Conservation (phyloP, 208 protist genomes). For the Wallacemonas sp. region DNA sequence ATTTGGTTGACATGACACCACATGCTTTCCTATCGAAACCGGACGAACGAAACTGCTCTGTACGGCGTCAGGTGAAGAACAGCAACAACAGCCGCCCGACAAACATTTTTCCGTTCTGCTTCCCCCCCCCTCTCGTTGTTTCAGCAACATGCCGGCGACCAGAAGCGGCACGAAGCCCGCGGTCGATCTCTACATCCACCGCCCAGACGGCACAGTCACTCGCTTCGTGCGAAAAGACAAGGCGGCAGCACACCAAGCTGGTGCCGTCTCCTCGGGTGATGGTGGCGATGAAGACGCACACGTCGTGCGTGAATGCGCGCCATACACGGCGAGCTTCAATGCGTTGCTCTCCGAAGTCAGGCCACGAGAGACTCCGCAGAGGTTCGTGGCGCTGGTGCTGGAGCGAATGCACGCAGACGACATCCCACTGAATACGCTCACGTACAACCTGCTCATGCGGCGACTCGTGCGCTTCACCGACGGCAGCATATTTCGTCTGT, state of each 20-base stretch:
- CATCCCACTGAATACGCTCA: conserved; percentile 86
- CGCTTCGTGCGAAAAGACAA: conserved; percentile 54
- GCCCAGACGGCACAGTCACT: conserved; percentile 61
- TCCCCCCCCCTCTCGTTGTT: conserved; percentile 11
- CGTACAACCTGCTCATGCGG: conserved; percentile 91
- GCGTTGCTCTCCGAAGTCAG: conserved; percentile 52
- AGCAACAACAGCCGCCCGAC: too few relatives aligned
- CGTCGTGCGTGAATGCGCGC: conserved; percentile 66
- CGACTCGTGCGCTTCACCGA: conserved; percentile 77
- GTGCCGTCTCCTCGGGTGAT: conserved; percentile 9
- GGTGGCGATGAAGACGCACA: conserved; percentile 72
- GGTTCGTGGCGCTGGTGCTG: conserved; percentile 68
- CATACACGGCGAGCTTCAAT: conserved; percentile 91
- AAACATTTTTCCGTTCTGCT: conserved; percentile 19
- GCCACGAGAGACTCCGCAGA: conserved; percentile 54
- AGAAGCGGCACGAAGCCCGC: conserved; percentile 31
- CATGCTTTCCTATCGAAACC: too few relatives aligned
- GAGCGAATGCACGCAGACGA: conserved; percentile 82
- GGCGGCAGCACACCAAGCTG: neutral
- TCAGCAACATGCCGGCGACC: neutral
- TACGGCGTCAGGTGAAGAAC: too few relatives aligned
- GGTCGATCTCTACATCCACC: conserved; percentile 62
- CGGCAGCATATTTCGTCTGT: conserved; percentile 77
- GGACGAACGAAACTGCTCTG: too few relatives aligned
- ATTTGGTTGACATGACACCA: too few relatives aligned